phyloP scores from a whole-genome alignment of 495 filamentous ascomycete genomes.

The Evansstolkia leycettana region DNA sequence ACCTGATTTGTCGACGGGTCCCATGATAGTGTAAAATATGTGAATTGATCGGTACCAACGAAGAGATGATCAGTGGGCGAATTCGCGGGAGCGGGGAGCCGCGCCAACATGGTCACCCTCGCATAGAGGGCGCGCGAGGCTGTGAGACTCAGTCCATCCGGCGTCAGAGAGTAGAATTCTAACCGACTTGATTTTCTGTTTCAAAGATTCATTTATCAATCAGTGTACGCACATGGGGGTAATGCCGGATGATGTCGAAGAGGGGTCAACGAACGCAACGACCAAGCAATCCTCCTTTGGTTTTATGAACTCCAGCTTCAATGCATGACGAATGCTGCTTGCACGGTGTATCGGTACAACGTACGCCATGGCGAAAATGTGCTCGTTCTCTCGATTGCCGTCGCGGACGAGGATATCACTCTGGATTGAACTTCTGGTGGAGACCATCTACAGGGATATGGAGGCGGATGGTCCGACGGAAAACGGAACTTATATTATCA shows the following conservation, averaged over 20 bases:
- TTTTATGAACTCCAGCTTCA: conserved; percentile 64
- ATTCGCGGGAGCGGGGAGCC: conserved; percentile 56
- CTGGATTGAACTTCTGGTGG: no score
- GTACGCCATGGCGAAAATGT: conserved; percentile 60
- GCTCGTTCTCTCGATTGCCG: neutral
- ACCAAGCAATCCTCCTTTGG: conserved; percentile 70
- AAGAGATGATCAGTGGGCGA: conserved; percentile 78
- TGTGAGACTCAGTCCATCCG: conserved; percentile 46
- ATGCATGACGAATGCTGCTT: conserved; percentile 76
- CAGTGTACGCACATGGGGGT: neutral
- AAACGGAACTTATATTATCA: no score
- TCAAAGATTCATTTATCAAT: neutral
- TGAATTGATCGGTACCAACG: conserved; percentile 76
- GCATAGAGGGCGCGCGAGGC: conserved; percentile 65
- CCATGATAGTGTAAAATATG: conserved; percentile 86
- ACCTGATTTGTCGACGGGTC: conserved; percentile 48
- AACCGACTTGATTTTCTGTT: conserved; percentile 83
- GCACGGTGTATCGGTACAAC: conserved; percentile 87
- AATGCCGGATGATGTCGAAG: neutral
- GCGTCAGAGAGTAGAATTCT: conserved; percentile 61
- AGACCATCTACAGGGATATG: no score
- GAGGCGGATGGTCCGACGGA: no score
- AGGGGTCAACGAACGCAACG: conserved; percentile 58
- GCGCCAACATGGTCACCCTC: conserved; percentile 73
- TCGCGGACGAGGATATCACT: no score